phyloP scores from a whole-genome alignment of 768 basidiomycete genomes.

The Hygrophoropsis aurantiaca region DNA sequence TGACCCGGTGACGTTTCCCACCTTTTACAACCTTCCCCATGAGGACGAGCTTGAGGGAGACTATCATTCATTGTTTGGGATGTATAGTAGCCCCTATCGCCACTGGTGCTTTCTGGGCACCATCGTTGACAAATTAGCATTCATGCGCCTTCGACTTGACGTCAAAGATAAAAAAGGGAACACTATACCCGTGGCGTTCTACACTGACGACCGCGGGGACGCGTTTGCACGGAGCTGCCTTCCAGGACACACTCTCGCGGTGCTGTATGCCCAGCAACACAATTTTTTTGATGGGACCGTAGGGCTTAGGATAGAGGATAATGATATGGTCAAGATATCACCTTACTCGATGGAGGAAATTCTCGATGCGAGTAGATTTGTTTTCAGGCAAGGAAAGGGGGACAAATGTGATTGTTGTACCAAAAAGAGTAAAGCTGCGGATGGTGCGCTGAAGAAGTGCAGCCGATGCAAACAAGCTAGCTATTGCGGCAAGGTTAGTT shows the following conservation, averaged over 20 bases:
- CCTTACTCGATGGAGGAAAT: constrained; percentile 25
- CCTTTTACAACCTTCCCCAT: constrained; percentile 20
- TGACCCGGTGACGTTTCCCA: constrained; percentile 19
- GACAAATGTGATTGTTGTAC: constrained; percentile 23
- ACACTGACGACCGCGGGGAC: constrained; percentile 29
- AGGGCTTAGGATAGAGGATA: constrained; percentile 26
- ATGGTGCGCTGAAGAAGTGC: constrained; percentile 20
- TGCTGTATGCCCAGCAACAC: constrained; percentile 30
- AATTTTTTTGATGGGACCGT: constrained; percentile 28
- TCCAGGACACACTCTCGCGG: constrained; percentile 29
- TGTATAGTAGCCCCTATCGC: constrained; percentile 10
- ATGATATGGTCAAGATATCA: constrained; percentile 21
- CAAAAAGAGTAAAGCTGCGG: constrained; percentile 1
- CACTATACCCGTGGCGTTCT: constrained; percentile 24
- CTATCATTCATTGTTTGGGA: constrained; percentile 19
- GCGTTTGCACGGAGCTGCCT: constrained; percentile 18
- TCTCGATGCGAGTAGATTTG: constrained; percentile 19
- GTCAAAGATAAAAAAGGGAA: constrained; percentile 29
- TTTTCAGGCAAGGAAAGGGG: constrained; percentile 18
- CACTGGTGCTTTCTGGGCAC: constrained; percentile 31
- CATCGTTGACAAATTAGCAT: constrained; percentile 20
- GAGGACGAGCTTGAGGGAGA: constrained; percentile 18
- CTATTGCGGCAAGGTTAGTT: constrained; percentile 27
- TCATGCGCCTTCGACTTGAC: constrained; percentile 26
- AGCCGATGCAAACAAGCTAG: constrained; percentile 25